Base-by-base conservation (phyloP, 2,329 filamentous ascomycete species). In the Purpureocillium takamizusanense region DNA sequence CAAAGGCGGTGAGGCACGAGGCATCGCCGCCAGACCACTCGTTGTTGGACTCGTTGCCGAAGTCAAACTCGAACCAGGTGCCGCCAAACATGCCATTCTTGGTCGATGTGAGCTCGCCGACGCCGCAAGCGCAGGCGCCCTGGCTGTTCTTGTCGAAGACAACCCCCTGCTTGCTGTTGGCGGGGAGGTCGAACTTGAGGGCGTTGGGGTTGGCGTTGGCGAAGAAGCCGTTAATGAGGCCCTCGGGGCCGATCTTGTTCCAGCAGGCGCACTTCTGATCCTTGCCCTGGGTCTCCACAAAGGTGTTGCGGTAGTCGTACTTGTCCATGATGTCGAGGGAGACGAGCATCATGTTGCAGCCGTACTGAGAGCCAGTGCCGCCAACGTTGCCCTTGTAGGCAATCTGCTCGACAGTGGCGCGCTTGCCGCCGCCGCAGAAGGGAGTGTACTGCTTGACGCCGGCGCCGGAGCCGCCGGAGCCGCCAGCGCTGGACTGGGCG, bases 281-380 rank as follows among this genome's bases (percentile, higher is more conserved):
- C 33, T 50, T 36, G 44, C 40, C 52, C 37, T 56, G 54, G 36
- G 58, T 61, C 51, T 63, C 61, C 37, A 52, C 54, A 51, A 71
- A 67, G 45, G 56, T 56, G 43, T 60, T 44, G 15, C 57, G 56
- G 61, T 72, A 70, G 38, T 65, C 43, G 60, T 73, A 74, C 44
- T 61, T 37, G 42, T 49, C 35, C 43, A 55, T 56, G 35, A 63
- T 51, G 35, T 46, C 43, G 41, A 47, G 49, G 45, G 58, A 48
- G 42, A 74, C 52, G 25, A 60, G 44, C 65, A 69, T 66, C 36
- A 73, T 55, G 66, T 75, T 75, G 67, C 69, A 72, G 51, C 69
- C 70, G 53, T 63, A 74, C 42, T 56, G n/a, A 39, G 44, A 49
- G 8, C 42, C 2, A 36, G 51, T 50, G 41, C 71, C 71, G 41